phyloP scores from a whole-genome alignment of 139 green algal species.

The Monoraphidium neglectum region DNA sequence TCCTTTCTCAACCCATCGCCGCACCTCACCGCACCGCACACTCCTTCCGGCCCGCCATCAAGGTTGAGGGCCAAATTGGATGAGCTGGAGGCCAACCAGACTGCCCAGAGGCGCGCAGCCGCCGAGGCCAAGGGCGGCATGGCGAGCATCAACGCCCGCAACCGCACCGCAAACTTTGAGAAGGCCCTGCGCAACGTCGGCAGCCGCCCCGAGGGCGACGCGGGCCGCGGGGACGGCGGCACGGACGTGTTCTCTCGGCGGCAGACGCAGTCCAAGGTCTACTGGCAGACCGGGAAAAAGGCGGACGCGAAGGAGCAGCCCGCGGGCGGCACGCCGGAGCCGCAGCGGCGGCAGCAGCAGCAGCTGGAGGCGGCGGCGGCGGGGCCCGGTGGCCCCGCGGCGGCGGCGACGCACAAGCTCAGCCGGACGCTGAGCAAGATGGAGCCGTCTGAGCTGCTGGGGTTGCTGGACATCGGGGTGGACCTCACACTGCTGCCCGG shows the following conservation, averaged over 20 bases:
- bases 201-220: slow-evolving; percentile 1
- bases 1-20: too few relatives aligned
- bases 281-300: slow-evolving; percentile 11
- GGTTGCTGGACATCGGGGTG: slow-evolving; percentile 16
- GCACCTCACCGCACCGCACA: too few relatives aligned
- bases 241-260: slow-evolving; percentile 15
- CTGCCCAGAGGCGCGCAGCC: neutral
- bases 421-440: neutral
- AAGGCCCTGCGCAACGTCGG: slow-evolving; percentile 1
- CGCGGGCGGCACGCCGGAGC: neutral
- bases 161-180: slow-evolving; percentile 1
- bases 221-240: neutral
- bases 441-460: neutral
- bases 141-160: slow-evolving; percentile 22
- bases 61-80: neutral
- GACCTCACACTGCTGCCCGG: slow-evolving; percentile 9
- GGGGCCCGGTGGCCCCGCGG: neutral
- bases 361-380: neutral
- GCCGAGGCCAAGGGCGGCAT: slow-evolving; percentile 4
- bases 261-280: slow-evolving; percentile 30
- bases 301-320: neutral
- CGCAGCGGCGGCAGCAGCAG: neutral
- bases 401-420: neutral
- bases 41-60: neutral
- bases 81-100: neutral